Base-by-base conservation (phyloP, 306 rosid genomes). In the Mucuna pruriens region DNA sequence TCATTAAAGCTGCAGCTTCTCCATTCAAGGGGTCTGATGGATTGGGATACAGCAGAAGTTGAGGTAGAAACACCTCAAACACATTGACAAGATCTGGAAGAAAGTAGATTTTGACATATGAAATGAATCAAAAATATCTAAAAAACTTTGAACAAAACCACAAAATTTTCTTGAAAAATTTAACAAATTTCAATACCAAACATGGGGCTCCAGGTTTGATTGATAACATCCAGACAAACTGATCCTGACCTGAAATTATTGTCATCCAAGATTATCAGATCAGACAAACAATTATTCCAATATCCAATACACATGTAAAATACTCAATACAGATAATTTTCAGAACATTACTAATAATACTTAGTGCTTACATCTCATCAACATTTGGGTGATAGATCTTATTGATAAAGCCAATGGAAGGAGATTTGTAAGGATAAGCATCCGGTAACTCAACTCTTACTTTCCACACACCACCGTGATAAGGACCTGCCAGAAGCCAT, bases 121-220 rank as follows among this genome's bases (percentile, higher is more conserved):
- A 63, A 73, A 64, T 9, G 48, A 80, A 80, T 42, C 31, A 46
- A 40, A 77, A 65, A 13, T 55, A 42, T 49, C 12, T 55, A 49
- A 66, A 38, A 16, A 73, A 75, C 52, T 22, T 31, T 7, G 49
- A 31, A 76, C 22, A 63, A 19, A 52, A 42, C 15, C 31, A 49
- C 13, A 42, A 19, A 19, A n/a, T 36, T 38, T 26, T 51, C 5
- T 26, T 9, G 55, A 9, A 64, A 76, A 54, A 26, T 36, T 19
- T 6, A 38, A 39, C 5, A 13, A 70, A 70, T 19, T 67, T 83
- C 64, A 71, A 64, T 76, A 86, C 89, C 89, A 71, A 86, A 86
- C 89, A 86, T 86, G 78, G 89, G 89, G 75, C 89, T 86, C 89
- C 89, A 86, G 73, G 87, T 83, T 70, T 86, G 89, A 76, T 86